Conservation (phyloP, 2,329 filamentous ascomycete genomes). For the Torrubiellomyces zombiae region DNA sequence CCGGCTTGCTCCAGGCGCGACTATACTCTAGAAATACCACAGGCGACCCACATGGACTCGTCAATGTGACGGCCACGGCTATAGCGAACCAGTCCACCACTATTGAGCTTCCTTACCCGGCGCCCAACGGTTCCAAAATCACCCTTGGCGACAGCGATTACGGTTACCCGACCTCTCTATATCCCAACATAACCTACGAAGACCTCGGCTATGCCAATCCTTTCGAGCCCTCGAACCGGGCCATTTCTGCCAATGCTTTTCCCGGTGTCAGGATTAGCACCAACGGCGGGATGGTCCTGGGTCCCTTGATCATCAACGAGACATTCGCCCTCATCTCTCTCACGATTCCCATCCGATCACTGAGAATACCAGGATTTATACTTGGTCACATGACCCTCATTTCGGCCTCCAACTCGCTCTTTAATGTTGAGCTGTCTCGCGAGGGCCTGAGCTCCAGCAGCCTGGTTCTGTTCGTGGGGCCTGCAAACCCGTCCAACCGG, state of each 20-base stretch:
- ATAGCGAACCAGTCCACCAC: conserved; percentile 26
- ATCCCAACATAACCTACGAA: conserved; percentile 61
- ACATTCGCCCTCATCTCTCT: conserved; percentile 64
- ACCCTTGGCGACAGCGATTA: conserved; percentile 42
- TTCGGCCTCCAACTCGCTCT: conserved; percentile 48
- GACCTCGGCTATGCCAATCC: conserved; percentile 24
- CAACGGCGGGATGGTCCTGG: conserved; percentile 50
- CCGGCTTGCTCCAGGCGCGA: conserved; percentile 50
- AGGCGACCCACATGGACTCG: conserved; percentile 34
- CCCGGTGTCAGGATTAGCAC: conserved; percentile 31
- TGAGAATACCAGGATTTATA: conserved; percentile 38
- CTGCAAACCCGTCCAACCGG: conserved; percentile 47
- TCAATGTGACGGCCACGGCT: conserved; percentile 44
- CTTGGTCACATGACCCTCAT: conserved; percentile 75
- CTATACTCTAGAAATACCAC: conserved; percentile 55
- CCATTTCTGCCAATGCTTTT: conserved; percentile 31
- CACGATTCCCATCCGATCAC: conserved; percentile 59
- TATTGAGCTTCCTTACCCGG: conserved; percentile 38
- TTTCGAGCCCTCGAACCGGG: conserved; percentile 21
- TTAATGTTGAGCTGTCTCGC: conserved; percentile 41
- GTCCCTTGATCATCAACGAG: conserved; percentile 56
- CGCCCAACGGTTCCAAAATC: conserved; percentile 38
- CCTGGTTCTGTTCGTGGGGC: conserved; percentile 53
- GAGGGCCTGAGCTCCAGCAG: conserved; percentile 60
- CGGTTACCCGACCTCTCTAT: conserved; percentile 59